Conservation (phyloP, 805 yeast genomes). For the Brettanomyces nanus region DNA sequence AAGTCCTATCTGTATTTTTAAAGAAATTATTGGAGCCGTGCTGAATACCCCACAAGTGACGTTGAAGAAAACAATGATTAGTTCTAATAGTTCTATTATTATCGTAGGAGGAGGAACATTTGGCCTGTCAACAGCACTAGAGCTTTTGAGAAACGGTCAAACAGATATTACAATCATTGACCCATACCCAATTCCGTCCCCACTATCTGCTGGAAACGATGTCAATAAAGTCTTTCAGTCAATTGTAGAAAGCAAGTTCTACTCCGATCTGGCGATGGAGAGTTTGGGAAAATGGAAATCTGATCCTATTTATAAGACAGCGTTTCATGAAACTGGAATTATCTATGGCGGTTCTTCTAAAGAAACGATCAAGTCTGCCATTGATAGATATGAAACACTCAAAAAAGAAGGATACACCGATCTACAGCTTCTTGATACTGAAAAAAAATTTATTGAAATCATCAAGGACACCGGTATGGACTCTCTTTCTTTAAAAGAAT, state of each 20-base stretch:
- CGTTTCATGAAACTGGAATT: not conserved
- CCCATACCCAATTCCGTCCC: conserved; percentile 28
- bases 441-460: too few species aligned
- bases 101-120: conserved; percentile 36
- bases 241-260: too few species aligned
- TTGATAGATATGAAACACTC: conserved; percentile 3
- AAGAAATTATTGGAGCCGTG: too few species aligned
- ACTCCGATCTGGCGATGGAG: too few species aligned
- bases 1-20: too few species aligned
- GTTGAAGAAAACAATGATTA: too few species aligned
- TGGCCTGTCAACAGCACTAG: conserved; percentile 34
- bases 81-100: too few species aligned
- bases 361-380: conserved; percentile 9
- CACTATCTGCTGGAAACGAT: conserved; percentile 33
- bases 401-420: not conserved
- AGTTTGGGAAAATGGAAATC: too few species aligned
- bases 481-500: conserved; percentile 7
- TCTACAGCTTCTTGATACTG: too few species aligned
- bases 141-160: conserved; percentile 27
- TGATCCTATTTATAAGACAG: conserved; percentile 19
- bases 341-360: not conserved
- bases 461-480: not conserved
- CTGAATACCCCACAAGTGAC: too few species aligned
- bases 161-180: conserved; percentile 25
- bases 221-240: too few species aligned